A percentile compares a stretch with the other conserved stretches of the same genome.
Conservation (phyloP, 176 grass and related monocot genomes). For the Phoenix roebelenii region DNA sequence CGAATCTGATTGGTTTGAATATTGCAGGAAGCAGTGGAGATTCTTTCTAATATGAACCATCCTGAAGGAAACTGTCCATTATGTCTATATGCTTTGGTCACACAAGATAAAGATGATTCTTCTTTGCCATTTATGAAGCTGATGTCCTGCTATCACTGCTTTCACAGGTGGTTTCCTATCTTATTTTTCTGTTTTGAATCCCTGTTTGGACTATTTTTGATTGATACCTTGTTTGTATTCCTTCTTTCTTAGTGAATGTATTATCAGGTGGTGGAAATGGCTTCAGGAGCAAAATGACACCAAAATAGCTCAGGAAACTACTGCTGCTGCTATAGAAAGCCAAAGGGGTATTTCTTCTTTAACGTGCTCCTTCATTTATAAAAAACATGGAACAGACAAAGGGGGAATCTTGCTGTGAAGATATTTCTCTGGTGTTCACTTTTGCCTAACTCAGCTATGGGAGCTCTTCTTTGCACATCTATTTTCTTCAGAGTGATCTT, state of each 20-base stretch:
- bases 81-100: slow-evolving; percentile 75
- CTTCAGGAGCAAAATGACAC: slow-evolving; percentile 33
- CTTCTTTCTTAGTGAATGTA: slow-evolving; percentile 52
- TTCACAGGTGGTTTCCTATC: slow-evolving; percentile 55
- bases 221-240: no score
- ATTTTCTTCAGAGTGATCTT: no score
- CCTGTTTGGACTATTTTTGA: slow-evolving; percentile 15
- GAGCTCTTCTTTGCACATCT: no score
- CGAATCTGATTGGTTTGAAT: slow-evolving; percentile 24
- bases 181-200: background rate
- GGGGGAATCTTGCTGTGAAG: no score
- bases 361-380: no score
- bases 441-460: no score
- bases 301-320: slow-evolving; percentile 17
- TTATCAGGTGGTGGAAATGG: slow-evolving; percentile 88
- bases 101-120: slow-evolving; percentile 39
- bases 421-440: no score
- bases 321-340: slow-evolving; percentile 19
- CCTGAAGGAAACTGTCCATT: slow-evolving; percentile 90
- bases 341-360: slow-evolving; percentile 15
- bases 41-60: slow-evolving; percentile 89
- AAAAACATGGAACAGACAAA: no score
- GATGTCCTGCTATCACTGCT: slow-evolving; percentile 98
- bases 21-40: slow-evolving; percentile 69
- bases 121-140: slow-evolving; percentile 83